Percentiles rank a stretch among this genome's conserved stretches.
Conservation (phyloP, 371 early-diverging fungal species). For the Lichtheimia ornata region DNA sequence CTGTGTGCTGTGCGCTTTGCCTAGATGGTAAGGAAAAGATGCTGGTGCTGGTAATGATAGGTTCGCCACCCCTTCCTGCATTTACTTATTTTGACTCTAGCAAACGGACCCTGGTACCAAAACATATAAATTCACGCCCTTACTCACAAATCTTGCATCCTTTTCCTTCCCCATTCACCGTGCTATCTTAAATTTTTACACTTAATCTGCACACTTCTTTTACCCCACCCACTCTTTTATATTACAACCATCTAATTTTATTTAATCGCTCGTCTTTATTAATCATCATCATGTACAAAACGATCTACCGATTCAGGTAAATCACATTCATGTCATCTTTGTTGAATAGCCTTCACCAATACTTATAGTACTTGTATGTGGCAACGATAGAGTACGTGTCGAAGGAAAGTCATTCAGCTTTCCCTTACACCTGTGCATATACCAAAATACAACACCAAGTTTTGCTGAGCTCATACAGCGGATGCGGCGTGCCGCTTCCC, state of each 20-base stretch:
- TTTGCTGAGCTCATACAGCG: slow-evolving; percentile 38
- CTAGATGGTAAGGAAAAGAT: neutral
- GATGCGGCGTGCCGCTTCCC: slow-evolving; percentile 25
- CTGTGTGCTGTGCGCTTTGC: too few species aligned
- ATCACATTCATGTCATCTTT: neutral
- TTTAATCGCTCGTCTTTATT: slow-evolving; percentile 6
- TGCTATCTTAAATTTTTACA: neutral
- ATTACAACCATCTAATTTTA: neutral
- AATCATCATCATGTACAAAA: slow-evolving; percentile 24
- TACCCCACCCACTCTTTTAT: slow-evolving; percentile 3
- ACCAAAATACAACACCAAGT: slow-evolving; percentile 34
- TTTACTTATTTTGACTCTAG: slow-evolving; percentile 8
- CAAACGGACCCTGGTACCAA: slow-evolving; percentile 2
- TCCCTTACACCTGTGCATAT: slow-evolving; percentile 34
- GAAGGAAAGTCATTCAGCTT: slow-evolving; percentile 29
- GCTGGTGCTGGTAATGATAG: slow-evolving; percentile 5
- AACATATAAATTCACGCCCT: slow-evolving; percentile 15
- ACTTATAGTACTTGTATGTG: too few species aligned
- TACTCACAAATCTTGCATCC: slow-evolving; percentile 12
- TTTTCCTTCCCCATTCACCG: slow-evolving; percentile 9
- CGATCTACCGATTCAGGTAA: slow-evolving; percentile 33
- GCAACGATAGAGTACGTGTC: slow-evolving; percentile 26
- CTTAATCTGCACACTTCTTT: slow-evolving; percentile 12
- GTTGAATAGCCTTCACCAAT: too few species aligned
- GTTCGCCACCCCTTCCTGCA: slow-evolving; percentile 17